phyloP scores from a whole-genome alignment of 2,329 filamentous ascomycete genomes.

The Xylariales sp. region DNA sequence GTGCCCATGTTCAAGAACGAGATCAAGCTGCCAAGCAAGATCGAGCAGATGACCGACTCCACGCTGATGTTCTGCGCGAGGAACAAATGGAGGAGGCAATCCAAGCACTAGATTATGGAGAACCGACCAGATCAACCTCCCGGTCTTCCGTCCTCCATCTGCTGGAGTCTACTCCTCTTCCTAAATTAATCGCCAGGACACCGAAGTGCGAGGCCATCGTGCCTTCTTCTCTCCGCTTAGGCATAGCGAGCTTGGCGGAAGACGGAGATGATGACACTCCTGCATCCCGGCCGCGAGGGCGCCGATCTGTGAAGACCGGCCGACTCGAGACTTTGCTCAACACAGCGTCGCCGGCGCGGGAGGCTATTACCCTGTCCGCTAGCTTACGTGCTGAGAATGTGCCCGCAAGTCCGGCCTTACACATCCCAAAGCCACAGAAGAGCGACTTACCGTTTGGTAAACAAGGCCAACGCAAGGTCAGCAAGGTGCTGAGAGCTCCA shows the following conservation, averaged over 20 bases:
- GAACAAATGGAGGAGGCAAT: background rate
- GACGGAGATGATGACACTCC: constrained; percentile 13
- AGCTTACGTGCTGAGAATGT: constrained; percentile 2
- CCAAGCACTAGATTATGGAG: background rate
- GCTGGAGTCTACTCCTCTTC: constrained; percentile 1
- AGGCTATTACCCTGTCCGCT: constrained; percentile 5
- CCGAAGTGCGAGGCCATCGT: constrained; percentile 7
- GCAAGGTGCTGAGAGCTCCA: constrained; percentile 7
- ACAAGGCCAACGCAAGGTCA: constrained; percentile 11
- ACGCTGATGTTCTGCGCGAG: no score
- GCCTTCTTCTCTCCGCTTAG: constrained; percentile 9
- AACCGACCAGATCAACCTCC: background rate
- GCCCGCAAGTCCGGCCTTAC: constrained; percentile 4
- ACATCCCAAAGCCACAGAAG: constrained; percentile 29
- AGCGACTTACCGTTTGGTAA: constrained; percentile 38
- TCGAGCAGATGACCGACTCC: no score
- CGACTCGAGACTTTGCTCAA: constrained; percentile 20
- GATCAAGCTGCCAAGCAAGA: constrained; percentile 16
- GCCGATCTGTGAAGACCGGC: constrained; percentile 5
- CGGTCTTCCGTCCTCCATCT: constrained; percentile 7
- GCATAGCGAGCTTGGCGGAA: constrained; percentile 20
- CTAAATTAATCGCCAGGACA: background rate
- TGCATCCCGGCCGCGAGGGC: background rate
- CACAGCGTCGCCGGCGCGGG: constrained; percentile 13
- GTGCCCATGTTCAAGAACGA: constrained; percentile 1